Conservation (phyloP, 139 green algal genomes). For the Tetraselmis striata region DNA sequence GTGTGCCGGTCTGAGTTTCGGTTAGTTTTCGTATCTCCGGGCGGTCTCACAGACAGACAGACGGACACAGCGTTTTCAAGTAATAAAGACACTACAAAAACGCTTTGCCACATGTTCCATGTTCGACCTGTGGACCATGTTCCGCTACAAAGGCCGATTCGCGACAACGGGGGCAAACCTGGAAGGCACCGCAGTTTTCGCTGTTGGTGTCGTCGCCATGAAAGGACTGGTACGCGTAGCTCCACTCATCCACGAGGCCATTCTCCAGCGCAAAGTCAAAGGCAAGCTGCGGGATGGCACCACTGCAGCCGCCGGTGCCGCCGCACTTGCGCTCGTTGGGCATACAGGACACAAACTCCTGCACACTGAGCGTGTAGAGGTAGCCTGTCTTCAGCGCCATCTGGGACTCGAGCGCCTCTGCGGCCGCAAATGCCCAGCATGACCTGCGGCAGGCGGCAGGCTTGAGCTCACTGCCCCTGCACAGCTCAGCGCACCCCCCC, state of each 20-base stretch:
- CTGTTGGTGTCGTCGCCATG: background rate
- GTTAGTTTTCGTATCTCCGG: too few relatives aligned
- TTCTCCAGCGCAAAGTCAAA: background rate
- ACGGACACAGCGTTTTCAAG: too few relatives aligned
- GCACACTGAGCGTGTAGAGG: background rate
- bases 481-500: too few relatives aligned
- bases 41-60: too few relatives aligned
- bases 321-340: background rate
- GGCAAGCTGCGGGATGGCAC: background rate
- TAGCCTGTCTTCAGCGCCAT: background rate
- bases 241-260: background rate
- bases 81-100: too few relatives aligned
- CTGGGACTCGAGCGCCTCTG: constrained; percentile 1
- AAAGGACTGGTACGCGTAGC: background rate
- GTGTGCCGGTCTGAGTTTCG: too few relatives aligned
- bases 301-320: background rate
- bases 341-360: background rate
- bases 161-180: background rate
- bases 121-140: too few relatives aligned
- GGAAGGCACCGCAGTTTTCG: background rate
- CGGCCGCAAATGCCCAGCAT: constrained; percentile 10
- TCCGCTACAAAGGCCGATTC: too few relatives aligned
- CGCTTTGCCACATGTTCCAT: too few relatives aligned
- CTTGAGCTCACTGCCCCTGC: too few relatives aligned
- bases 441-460: too few relatives aligned